A percentile compares a stretch with the other conserved stretches of the same genome.
Conservation (phyloP, 1,284 basidiomycete genomes). For the Moesziomyces aphidis region DNA sequence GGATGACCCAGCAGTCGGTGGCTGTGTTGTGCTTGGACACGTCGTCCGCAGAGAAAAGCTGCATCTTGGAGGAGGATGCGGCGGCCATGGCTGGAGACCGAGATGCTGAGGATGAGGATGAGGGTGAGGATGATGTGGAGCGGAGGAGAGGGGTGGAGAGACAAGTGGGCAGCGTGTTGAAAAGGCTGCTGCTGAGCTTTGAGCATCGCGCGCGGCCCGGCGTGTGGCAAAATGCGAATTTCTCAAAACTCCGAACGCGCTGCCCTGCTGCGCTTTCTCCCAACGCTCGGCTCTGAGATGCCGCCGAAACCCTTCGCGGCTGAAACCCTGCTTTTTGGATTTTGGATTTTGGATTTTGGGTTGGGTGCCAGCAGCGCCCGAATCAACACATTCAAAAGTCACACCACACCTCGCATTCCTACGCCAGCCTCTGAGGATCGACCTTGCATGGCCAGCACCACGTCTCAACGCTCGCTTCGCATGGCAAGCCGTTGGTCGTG, state of each 20-base stretch:
- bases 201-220: not conserved
- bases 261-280: not conserved
- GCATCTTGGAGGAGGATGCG: constrained; percentile 40
- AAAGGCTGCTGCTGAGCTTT: not conserved
- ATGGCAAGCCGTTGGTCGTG: no score
- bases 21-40: constrained; percentile 72
- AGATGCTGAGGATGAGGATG: no score
- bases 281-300: no score
- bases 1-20: constrained; percentile 73
- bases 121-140: constrained; percentile 2
- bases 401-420: no score
- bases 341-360: not conserved
- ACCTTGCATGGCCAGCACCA: no score
- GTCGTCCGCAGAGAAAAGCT: constrained; percentile 47
- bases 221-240: not conserved
- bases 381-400: not conserved
- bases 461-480: no score
- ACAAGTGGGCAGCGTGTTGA: not conserved
- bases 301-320: no score
- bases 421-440: no score
- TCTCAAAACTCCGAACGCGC: not conserved
- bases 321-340: not conserved
- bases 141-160: not conserved
- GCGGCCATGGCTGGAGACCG: constrained; percentile 15
- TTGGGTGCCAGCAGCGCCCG: not conserved